Base-by-base conservation (phyloP, 2,329 filamentous ascomycete genomes). In the Beauveria pseudobassiana region DNA sequence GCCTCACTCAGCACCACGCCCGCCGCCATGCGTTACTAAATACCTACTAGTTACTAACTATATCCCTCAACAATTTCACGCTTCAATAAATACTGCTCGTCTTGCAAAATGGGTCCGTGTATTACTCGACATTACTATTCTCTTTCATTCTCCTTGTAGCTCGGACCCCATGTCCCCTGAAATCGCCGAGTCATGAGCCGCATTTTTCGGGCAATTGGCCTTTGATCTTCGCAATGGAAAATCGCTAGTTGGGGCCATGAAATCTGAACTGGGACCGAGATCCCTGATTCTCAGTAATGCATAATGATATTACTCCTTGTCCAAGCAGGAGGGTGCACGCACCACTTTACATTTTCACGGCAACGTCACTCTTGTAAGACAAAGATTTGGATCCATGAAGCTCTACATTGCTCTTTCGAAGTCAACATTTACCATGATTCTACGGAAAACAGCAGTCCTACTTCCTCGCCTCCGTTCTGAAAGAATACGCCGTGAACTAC, bases 1-100 rank as follows among this genome's bases (percentile, higher is more conserved):
- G 57, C 34, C 57, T 59, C 57, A 59, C 34, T 58, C 55, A 58
- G 55, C 55, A 49, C 43, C 43, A 30, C 51, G 16, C 24, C 40
- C 20, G 20, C 43, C 30, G 28, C 50, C 49, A 30, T 30, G 12
- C 18, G 14, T n/a, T n/a, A 20, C 49, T 30, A 30, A 26, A 12
- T 51, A 54, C 22, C 22, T 24, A 24, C 22, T 24, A 24, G 22
- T 24, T 14, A 42, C 9, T 22, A 45, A 24, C 2, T 46, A 49
- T 58, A 42, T 58, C 55, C 55, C 55, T 58, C 55, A 58, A 58
- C 55, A 58, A 20, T 50, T 58, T 58, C 45, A 34, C 14, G 8
- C 22, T 16, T 30, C 34, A 6, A 38, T 38, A 38, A 14, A n/a
- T 18, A 50, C 12, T 40, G 43, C 26, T 12, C 42, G 12, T 9